These are phyloP conservation scores for Cornus suecica DNA, from an alignment of 148 eudicot species.

Conservation along the genomic window DNA sequence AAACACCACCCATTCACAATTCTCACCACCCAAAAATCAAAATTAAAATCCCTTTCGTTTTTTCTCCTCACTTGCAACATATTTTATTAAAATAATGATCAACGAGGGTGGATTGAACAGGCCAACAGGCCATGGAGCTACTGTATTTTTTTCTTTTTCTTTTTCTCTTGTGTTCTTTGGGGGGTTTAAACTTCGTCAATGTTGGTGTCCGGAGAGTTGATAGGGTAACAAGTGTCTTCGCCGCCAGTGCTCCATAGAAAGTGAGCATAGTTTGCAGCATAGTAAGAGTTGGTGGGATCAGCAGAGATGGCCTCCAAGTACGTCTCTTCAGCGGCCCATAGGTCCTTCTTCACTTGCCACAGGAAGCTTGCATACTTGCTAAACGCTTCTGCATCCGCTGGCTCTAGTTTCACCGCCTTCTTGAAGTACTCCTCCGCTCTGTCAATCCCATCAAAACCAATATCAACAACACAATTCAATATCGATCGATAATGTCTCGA, in stretches of 20 bases:
- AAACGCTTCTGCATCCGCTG: constrained; percentile 85
- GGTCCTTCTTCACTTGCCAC: constrained; percentile 82
- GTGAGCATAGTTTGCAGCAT: constrained; percentile 77
- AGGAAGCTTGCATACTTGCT: constrained; percentile 80
- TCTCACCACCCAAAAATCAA: neutral
- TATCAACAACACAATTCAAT: neutral
- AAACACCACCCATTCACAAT: neutral
- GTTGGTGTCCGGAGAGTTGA: constrained; percentile 32
- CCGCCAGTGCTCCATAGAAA: constrained; percentile 93
- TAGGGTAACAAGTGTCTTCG: constrained; percentile 85
- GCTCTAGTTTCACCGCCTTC: constrained; percentile 63
- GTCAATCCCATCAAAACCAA: constrained; percentile 8
- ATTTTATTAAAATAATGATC: neutral
- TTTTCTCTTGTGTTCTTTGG: neutral
- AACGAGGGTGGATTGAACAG: neutral
- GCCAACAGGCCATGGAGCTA: neutral
- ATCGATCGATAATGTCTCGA: too few relatives aligned
- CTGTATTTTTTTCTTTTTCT: neutral
- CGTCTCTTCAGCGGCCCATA: constrained; percentile 96
- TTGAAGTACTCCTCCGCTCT: constrained; percentile 95
- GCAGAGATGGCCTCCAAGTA: constrained; percentile 73
- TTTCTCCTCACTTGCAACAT: neutral
- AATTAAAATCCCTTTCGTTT: neutral
- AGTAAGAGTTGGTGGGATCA: constrained; percentile 68
- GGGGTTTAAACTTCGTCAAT: constrained; percentile 4